Conservation (phyloP, 768 basidiomycete genomes). For the Termitomyces sp. region DNA sequence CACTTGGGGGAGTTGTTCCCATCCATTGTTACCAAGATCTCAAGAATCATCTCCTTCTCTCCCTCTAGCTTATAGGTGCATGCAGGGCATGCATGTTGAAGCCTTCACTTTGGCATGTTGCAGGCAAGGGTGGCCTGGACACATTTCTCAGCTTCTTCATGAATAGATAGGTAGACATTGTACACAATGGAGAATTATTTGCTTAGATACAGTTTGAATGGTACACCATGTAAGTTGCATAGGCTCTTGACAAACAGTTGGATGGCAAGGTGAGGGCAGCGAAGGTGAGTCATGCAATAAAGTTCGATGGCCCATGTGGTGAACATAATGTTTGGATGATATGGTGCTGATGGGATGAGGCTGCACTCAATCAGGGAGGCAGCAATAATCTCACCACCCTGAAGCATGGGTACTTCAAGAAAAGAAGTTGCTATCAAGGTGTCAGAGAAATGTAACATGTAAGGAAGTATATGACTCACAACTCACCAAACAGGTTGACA, state of each 20-base stretch:
- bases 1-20: no score
- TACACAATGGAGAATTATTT: slow-evolving; percentile 9
- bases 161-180: slow-evolving; percentile 25
- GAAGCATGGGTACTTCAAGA: not conserved
- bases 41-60: slow-evolving; percentile 20
- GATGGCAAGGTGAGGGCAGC: not conserved
- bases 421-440: not conserved
- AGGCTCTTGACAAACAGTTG: not conserved
- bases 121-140: slow-evolving; percentile 23
- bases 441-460: not conserved
- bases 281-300: not conserved
- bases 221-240: not conserved
- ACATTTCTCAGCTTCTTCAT: not conserved
- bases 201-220: slow-evolving; percentile 15
- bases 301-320: not conserved
- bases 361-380: not conserved
- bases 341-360: not conserved
- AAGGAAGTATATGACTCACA: not conserved
- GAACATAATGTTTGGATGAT: not conserved
- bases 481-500: not conserved
- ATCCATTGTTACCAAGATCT: slow-evolving; percentile 26
- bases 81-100: slow-evolving; percentile 26
- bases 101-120: slow-evolving; percentile 23
- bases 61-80: slow-evolving; percentile 25
- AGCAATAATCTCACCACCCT: not conserved